phyloP scores from a whole-genome alignment of 768 basidiomycete genomes.

The Coprinopsis sp. region DNA sequence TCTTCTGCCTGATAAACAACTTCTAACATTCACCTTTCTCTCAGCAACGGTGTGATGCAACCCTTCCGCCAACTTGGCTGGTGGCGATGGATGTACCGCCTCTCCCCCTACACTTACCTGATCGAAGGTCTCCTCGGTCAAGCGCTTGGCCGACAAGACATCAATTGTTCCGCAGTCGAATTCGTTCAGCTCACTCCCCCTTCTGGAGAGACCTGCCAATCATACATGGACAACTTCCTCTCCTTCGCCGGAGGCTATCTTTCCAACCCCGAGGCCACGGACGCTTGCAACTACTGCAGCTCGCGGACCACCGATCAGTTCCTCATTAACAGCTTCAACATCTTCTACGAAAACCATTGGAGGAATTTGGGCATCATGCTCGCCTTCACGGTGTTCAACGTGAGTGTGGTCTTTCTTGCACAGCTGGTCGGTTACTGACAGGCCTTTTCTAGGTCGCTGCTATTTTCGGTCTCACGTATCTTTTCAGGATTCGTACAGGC shows the following conservation, averaged over 20 bases:
- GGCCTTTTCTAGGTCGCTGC: constrained; percentile 27
- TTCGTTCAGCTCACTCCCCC: constrained; percentile 50
- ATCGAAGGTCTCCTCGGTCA: constrained; percentile 46
- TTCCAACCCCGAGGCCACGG: constrained; percentile 46
- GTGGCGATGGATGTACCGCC: constrained; percentile 51
- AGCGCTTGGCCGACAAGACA: constrained; percentile 37
- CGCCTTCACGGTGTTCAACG: constrained; percentile 46
- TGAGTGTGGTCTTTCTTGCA: constrained; percentile 23
- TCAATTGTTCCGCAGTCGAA: constrained; percentile 51
- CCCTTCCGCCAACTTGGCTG: constrained; percentile 57
- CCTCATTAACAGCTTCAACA: constrained; percentile 47
- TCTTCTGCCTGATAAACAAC: neutral
- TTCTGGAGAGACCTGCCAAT: constrained; percentile 44
- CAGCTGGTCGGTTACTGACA: neutral
- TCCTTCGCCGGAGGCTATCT: constrained; percentile 50
- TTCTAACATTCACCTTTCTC: neutral
- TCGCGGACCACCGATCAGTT: constrained; percentile 56
- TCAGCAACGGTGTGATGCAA: constrained; percentile 61
- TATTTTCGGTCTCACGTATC: constrained; percentile 43
- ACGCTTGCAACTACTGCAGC: constrained; percentile 57
- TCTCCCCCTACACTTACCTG: constrained; percentile 49
- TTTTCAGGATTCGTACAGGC: constrained; percentile 43
- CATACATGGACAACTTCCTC: constrained; percentile 51
- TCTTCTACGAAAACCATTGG: constrained; percentile 51
- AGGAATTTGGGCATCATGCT: constrained; percentile 50